Conservation (phyloP, 2,329 filamentous ascomycete species). For the Chrysoporthe cubensis region DNA sequence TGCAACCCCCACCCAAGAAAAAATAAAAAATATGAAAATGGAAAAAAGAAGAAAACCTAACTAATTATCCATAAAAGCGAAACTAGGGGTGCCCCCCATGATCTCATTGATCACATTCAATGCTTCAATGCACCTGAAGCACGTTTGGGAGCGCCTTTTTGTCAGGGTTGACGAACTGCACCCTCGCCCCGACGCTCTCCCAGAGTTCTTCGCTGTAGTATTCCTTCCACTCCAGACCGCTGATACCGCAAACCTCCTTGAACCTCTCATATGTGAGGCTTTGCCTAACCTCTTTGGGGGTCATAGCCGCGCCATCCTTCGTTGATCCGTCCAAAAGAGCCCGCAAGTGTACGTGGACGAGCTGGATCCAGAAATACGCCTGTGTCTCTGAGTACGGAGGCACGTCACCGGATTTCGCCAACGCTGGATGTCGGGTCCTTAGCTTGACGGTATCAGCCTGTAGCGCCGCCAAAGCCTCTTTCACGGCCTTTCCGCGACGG, state of each 20-base stretch:
- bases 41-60: background rate
- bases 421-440: conserved; percentile 26
- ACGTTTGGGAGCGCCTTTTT: conserved; percentile 9
- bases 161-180: conserved; percentile 31
- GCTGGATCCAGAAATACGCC: conserved; percentile 40
- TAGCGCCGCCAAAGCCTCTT: conserved; percentile 33
- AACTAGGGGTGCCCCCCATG: too few relatives aligned
- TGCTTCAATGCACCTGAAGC: background rate
- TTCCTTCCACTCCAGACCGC: conserved; percentile 34
- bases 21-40: background rate
- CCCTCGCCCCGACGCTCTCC: conserved; percentile 36
- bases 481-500: conserved; percentile 35
- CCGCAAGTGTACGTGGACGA: conserved; percentile 32
- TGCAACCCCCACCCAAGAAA: background rate
- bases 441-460: conserved; percentile 35
- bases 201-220: conserved; percentile 36
- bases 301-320: background rate
- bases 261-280: conserved; percentile 28
- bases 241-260: conserved; percentile 32
- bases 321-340: conserved; percentile 17
- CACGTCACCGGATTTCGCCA: conserved; percentile 12
- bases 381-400: conserved; percentile 39
- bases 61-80: too few relatives aligned
- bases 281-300: background rate
- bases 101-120: too few relatives aligned